Evolutionary conservation across 768 basidiomycete species (phyloP).

Genomic region (Russula lepida): DNA sequence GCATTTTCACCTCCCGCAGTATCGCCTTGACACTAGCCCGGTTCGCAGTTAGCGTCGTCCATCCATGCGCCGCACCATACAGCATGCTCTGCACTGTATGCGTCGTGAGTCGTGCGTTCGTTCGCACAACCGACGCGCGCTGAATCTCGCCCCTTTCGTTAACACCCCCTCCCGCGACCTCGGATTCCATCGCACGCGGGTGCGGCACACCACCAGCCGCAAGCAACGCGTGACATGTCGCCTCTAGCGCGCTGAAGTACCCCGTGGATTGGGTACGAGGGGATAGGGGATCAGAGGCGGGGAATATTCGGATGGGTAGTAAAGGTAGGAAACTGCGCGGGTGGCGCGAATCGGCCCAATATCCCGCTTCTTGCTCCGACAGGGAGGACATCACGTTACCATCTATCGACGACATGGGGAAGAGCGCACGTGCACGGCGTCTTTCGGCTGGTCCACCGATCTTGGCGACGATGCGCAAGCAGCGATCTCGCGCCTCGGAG

Average conservation of each 20-base stretch:
- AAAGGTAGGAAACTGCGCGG: constrained; percentile 45
- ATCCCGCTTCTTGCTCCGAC: constrained; percentile 51
- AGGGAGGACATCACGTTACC: constrained; percentile 28
- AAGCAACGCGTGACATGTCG: constrained; percentile 42
- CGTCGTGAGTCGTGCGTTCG: constrained; percentile 53
- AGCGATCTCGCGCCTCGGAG: constrained; percentile 61
- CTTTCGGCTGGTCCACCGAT: constrained; percentile 70
- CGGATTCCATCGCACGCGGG: constrained; percentile 10
- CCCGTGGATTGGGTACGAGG: not conserved
- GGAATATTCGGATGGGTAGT: constrained; percentile 47
- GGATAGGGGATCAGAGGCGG: constrained; percentile 26
- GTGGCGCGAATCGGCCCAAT: constrained; percentile 61
- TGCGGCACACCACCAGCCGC: constrained; percentile 36
- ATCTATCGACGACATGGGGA: constrained; percentile 28
- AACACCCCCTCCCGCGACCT: constrained; percentile 7
- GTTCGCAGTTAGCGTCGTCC: constrained; percentile 89
- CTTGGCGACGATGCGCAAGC: constrained; percentile 67
- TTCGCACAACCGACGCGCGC: constrained; percentile 44
- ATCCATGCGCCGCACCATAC: constrained; percentile 55
- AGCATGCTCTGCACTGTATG: constrained; percentile 73
- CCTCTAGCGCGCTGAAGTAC: constrained; percentile 9
- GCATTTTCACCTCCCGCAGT: constrained; percentile 52
- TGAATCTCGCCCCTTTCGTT: constrained; percentile 34
- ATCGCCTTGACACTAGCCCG: constrained; percentile 67
- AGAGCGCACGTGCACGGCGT: constrained; percentile 53